phyloP scores from a whole-genome alignment of 257 asterid genomes.

The Schizonepeta tenuifolia region DNA sequence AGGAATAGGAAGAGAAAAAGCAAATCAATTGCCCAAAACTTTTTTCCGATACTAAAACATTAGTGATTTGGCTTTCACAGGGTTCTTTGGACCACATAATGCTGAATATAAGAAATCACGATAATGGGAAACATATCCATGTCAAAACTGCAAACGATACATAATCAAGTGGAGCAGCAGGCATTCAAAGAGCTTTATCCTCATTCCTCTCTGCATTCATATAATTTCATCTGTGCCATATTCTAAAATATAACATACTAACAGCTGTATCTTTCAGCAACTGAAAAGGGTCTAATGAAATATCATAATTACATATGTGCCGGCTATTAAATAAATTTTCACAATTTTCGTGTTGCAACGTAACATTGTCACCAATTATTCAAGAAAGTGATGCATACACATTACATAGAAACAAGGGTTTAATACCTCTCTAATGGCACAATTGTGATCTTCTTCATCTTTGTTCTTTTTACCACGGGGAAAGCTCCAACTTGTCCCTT shows the following conservation, averaged over 20 bases:
- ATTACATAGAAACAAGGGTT: constrained; percentile 17
- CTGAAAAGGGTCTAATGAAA: neutral
- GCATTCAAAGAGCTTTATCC: neutral
- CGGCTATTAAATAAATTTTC: neutral
- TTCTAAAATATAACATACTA: neutral
- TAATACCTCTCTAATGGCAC: constrained; percentile 86
- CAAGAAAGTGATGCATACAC: neutral
- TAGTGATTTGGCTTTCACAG: neutral
- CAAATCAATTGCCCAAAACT: neutral
- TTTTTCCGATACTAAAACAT: neutral
- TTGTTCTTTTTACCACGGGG: constrained; percentile 93
- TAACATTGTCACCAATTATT: constrained; percentile 7
- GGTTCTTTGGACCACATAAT: neutral
- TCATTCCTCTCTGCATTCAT: neutral
- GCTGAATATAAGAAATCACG: neutral
- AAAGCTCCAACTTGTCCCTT: constrained; percentile 92
- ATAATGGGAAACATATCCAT: neutral
- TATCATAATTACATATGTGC: neutral
- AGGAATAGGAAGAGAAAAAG: neutral
- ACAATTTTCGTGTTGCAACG: neutral
- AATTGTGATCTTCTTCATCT: constrained; percentile 83
- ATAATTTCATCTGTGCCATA: neutral
- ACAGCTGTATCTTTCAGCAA: neutral
- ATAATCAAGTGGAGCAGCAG: neutral
- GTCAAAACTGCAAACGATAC: neutral